phyloP scores from a whole-genome alignment of 176 grass and related monocot genomes.

The Aechmea fasciata region DNA sequence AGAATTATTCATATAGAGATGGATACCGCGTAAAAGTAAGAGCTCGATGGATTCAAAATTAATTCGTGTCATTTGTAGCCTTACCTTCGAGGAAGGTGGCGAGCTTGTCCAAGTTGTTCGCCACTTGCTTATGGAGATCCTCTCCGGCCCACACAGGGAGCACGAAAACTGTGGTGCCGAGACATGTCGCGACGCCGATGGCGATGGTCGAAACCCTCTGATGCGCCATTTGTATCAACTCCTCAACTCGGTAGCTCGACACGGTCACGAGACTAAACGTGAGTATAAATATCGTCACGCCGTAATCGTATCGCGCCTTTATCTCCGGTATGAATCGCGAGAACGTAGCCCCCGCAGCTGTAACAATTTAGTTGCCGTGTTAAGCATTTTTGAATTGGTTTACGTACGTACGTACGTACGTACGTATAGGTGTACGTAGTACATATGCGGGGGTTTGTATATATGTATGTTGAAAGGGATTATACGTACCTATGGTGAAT shows the following conservation, averaged over 20 bases:
- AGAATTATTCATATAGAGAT: no score
- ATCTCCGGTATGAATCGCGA: conserved; percentile 89
- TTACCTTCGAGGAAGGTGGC: conserved; percentile 66
- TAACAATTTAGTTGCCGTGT: neutral
- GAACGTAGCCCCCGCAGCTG: conserved; percentile 79
- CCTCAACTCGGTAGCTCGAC: conserved; percentile 80
- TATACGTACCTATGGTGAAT: conserved; percentile 49
- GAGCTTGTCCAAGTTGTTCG: conserved; percentile 57
- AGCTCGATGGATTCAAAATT: no score
- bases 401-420: neutral
- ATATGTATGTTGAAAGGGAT: neutral
- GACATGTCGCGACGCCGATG: conserved; percentile 67
- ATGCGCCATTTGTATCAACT: conserved; percentile 66
- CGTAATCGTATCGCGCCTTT: conserved; percentile 92
- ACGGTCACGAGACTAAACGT: conserved; percentile 93
- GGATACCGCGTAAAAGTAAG: no score
- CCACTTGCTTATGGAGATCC: conserved; percentile 64
- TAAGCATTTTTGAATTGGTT: neutral
- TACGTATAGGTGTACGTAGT: neutral
- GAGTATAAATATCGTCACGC: conserved; percentile 88
- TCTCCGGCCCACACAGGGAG: conserved; percentile 84
- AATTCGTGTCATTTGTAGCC: no score
- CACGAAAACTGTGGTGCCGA: conserved; percentile 55
- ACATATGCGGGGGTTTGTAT: neutral
- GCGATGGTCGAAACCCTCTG: conserved; percentile 64